Evolutionary conservation across 2,329 filamentous ascomycete species (phyloP).

Genomic region (Stemphylium vesicarium): DNA sequence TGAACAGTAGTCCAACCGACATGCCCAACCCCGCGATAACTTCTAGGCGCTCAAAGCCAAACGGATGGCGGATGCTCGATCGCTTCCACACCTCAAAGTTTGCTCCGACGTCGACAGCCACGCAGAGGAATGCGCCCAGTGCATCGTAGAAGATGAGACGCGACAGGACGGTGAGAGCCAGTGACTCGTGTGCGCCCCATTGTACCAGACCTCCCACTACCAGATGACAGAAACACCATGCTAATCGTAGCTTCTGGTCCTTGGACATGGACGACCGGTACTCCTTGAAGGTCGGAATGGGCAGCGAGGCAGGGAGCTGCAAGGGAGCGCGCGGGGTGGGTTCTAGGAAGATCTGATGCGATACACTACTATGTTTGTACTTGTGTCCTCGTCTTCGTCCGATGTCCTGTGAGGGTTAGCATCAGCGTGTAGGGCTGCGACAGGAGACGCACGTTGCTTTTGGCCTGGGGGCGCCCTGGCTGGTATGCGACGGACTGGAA

Average conservation of each 20-base stretch:
- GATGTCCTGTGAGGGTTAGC: constrained; percentile 68
- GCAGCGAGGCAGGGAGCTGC: constrained; percentile 87
- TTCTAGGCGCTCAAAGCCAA: constrained; percentile 88
- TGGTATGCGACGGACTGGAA: constrained; percentile 73
- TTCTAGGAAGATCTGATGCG: constrained; percentile 95
- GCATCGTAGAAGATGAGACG: constrained; percentile 96
- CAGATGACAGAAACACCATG: constrained; percentile 90
- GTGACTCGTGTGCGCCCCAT: constrained; percentile 81
- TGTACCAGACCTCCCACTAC: constrained; percentile 83
- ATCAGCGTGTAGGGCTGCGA: not conserved
- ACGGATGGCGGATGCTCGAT: constrained; percentile 90
- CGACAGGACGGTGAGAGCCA: constrained; percentile 90
- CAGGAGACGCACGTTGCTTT: constrained; percentile 59
- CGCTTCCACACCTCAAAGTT: constrained; percentile 99
- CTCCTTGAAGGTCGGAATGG: constrained; percentile 87
- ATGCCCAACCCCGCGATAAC: constrained; percentile 95
- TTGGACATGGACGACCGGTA: constrained; percentile 88
- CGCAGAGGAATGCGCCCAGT: constrained; percentile 87
- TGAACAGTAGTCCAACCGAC: constrained; percentile 95
- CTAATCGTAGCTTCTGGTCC: constrained; percentile 81
- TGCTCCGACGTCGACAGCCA: constrained; percentile 87
- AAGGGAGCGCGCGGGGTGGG: constrained; percentile 85
- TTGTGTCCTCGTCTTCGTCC: constrained; percentile 93
- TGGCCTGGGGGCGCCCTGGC: constrained; percentile 69
- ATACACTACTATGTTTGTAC: constrained; percentile 97